Evolutionary conservation across 2,329 filamentous ascomycete species (phyloP), one percentile per base, ranked within the genome.

Genomic region (Nothopassalora personata): DNA sequence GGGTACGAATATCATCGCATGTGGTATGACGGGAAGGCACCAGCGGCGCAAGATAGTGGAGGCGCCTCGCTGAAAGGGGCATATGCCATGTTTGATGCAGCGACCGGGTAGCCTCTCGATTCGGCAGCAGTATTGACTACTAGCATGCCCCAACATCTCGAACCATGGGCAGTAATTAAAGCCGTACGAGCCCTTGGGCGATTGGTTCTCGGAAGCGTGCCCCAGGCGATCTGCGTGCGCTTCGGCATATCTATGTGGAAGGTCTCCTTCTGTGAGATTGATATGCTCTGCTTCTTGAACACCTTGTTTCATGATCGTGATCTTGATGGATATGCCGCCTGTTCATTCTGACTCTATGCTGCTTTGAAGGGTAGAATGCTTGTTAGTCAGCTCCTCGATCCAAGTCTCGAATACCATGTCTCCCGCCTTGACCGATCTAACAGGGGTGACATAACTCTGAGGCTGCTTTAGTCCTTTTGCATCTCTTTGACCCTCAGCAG

Each of bases 361-460:
- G 36, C 39, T 55, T 28, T n/a, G 45, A 15, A 28, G n/a, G 4
- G 46, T 27, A 13, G 45, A 2, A 10, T 13, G 3, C 39, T 64
- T 58, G 10, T 60, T 57, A n/a, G 51, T 39, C 5, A 63, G 19
- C 68, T 88, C 85, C 72, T 90, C 87, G 57, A 89, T 81, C 86
- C 86, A 89, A 58, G 86, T 79, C 70, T 89, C 86, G 67, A 89
- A 80, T 27, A 82, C 76, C 70, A 89, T 82, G 59, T 86, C 84
- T 4, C 86, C 86, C 2, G 84, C 82, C 65, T 86, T 81, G 18
- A 89, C 80, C 33, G 80, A 79, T 63, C 87, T 78, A 48, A 90
- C 77, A 1, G 86, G 83, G 51, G 80, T 82, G 11, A 83, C 85
- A 67, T 77, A 82, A 33, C 52, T 59, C 23, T 52, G 43, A 78